Evolutionary conservation across 257 asterid genomes (phyloP).

Genomic region (Marsdenia floribunda): DNA sequence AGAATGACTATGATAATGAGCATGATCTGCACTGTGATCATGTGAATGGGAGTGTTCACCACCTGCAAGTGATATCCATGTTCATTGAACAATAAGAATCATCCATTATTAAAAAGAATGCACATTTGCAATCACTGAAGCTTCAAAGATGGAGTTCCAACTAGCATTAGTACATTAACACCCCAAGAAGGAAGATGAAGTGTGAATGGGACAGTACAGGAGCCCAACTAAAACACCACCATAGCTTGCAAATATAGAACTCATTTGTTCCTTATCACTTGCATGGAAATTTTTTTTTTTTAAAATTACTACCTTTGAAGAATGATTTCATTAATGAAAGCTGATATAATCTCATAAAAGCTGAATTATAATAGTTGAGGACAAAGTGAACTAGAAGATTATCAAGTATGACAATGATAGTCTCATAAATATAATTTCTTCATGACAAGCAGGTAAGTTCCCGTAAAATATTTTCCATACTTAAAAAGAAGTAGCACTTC

Average conservation of each 20-base stretch:
- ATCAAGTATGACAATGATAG: background rate
- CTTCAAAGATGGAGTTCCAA: background rate
- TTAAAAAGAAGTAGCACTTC: background rate
- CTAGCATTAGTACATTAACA: background rate
- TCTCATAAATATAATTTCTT: background rate
- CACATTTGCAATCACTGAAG: background rate
- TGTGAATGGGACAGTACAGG: too few relatives aligned
- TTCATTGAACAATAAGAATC: background rate
- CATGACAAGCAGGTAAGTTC: background rate
- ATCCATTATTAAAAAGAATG: background rate
- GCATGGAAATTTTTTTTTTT: background rate
- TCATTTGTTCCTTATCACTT: background rate
- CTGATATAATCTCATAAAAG: background rate
- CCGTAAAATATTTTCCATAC: background rate
- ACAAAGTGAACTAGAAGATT: background rate
- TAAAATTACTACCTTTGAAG: background rate
- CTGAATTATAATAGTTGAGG: background rate
- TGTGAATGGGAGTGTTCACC: slow-evolving; percentile 83
- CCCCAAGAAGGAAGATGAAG: background rate
- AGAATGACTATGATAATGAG: slow-evolving; percentile 43
- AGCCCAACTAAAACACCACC: background rate
- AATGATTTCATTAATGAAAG: background rate
- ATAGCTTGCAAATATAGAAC: background rate
- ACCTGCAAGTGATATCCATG: slow-evolving; percentile 43
- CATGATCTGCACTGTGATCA: slow-evolving; percentile 52